Evolutionary conservation across 495 filamentous ascomycete species (phyloP).

Genomic region (Aspergillus campestris): DNA sequence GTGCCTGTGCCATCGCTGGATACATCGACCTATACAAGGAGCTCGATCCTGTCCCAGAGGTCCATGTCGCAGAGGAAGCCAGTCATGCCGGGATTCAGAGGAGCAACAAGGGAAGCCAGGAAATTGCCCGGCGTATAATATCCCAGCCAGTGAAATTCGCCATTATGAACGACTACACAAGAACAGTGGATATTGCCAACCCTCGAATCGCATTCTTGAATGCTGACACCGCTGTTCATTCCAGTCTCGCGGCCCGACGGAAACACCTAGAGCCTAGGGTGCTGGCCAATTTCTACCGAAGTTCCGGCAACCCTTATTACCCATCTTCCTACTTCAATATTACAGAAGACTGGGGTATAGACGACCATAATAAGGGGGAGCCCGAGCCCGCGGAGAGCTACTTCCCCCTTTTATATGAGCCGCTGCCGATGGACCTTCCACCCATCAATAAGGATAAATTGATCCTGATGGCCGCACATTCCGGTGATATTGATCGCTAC

Average conservation of each 20-base stretch:
- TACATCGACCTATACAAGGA: slow-evolving; percentile 21
- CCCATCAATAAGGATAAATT: slow-evolving; percentile 14
- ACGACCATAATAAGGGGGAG: slow-evolving; percentile 6
- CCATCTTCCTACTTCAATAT: slow-evolving; percentile 6
- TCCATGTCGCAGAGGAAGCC: slow-evolving; percentile 23
- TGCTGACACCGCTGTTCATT: slow-evolving; percentile 19
- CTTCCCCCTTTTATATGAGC: slow-evolving; percentile 8
- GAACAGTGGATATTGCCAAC: slow-evolving; percentile 10
- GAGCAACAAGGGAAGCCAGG: slow-evolving; percentile 7
- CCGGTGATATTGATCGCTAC: slow-evolving; percentile 22
- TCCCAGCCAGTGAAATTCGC: slow-evolving; percentile 10
- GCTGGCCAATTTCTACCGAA: too few relatives aligned
- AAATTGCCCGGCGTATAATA: slow-evolving; percentile 20
- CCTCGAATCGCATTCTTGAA: slow-evolving; percentile 12
- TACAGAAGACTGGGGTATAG: slow-evolving; percentile 14
- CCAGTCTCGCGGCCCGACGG: background rate
- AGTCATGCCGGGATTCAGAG: too few relatives aligned
- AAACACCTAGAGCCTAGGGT: too few relatives aligned
- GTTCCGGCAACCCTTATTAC: too few relatives aligned
- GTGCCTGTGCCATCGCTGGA: slow-evolving; percentile 24
- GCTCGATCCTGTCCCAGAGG: slow-evolving; percentile 22
- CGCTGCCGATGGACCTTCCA: slow-evolving; percentile 21
- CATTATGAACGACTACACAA: slow-evolving; percentile 22
- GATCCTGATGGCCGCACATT: slow-evolving; percentile 18
- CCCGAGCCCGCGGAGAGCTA: slow-evolving; percentile 2